Percentiles rank a stretch among this genome's conserved stretches.
Conservation (phyloP, 495 filamentous ascomycete species). For the Staphylotrichum longicolle region DNA sequence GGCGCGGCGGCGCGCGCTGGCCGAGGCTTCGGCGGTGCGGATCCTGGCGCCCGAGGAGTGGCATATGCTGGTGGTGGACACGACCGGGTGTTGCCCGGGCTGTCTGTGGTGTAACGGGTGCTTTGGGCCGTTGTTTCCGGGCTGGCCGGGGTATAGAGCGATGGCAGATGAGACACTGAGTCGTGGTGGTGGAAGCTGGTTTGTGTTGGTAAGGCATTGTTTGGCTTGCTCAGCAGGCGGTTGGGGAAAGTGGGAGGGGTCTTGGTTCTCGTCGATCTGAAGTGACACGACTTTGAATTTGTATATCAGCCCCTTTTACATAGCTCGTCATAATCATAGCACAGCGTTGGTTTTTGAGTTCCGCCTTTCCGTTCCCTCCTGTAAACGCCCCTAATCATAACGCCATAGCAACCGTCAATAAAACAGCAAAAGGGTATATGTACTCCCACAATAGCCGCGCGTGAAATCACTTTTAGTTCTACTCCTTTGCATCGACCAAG, state of each 20-base stretch:
- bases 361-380: neutral
- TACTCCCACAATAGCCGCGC: constrained; percentile 13
- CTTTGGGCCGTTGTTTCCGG: neutral
- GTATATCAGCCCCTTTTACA: neutral
- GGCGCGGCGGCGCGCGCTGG: neutral
- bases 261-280: too few relatives aligned
- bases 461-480: constrained; percentile 2
- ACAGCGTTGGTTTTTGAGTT: neutral
- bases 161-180: neutral
- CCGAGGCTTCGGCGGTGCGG: neutral
- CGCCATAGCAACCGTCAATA: neutral
- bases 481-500: constrained; percentile 19
- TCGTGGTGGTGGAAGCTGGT: neutral
- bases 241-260: too few relatives aligned
- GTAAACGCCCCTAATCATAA: neutral
- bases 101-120: neutral
- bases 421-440: constrained; percentile 19
- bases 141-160: neutral
- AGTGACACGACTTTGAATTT: neutral
- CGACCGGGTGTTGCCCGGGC: neutral
- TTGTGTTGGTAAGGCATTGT: too few relatives aligned
- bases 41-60: neutral
- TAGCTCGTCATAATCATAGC: neutral
- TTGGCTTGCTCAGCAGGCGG: too few relatives aligned
- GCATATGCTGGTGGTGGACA: neutral